Evolutionary conservation across 2,329 filamentous ascomycete genomes (phyloP).

Genomic region (Penicillium rolfsii): DNA sequence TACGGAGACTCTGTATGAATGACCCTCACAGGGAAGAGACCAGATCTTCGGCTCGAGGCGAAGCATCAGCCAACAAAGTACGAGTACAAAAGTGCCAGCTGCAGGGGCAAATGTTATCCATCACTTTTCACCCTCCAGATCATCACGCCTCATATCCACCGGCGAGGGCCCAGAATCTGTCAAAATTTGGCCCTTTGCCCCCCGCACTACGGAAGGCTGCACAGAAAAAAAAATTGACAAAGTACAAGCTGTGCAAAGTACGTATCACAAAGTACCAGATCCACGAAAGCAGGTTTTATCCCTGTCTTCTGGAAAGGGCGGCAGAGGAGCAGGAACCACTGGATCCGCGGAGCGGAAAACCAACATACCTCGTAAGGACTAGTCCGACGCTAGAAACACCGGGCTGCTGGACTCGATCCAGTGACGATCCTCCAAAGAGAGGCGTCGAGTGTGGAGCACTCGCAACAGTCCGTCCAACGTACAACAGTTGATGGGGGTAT

Average conservation of each 20-base stretch:
- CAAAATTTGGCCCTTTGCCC: constrained; percentile 13
- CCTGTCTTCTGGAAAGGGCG: constrained; percentile 1
- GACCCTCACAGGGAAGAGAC: neutral
- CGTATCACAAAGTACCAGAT: constrained; percentile 16
- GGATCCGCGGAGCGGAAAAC: neutral
- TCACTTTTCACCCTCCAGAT: constrained; percentile 1
- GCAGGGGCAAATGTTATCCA: constrained; percentile 9
- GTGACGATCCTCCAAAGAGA: neutral
- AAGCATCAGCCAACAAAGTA: neutral
- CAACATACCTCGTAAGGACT: neutral
- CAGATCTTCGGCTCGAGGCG: neutral
- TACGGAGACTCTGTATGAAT: neutral
- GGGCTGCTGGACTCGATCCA: neutral
- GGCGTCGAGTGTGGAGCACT: neutral
- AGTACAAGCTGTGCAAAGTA: constrained; percentile 24
- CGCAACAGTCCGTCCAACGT: no score
- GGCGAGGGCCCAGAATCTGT: neutral
- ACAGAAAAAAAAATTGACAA: constrained; percentile 18
- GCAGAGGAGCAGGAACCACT: constrained; percentile 1
- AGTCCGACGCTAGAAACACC: neutral
- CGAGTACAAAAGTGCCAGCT: neutral
- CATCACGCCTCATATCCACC: neutral
- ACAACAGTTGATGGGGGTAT: neutral
- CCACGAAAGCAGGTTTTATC: constrained; percentile 4
- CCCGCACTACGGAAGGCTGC: constrained; percentile 15